A percentile compares a stretch with the other conserved stretches of the same genome.
Evolutionary conservation across 257 asterid species (phyloP).

Genomic region (Nicotiana tomentosiformis): DNA sequence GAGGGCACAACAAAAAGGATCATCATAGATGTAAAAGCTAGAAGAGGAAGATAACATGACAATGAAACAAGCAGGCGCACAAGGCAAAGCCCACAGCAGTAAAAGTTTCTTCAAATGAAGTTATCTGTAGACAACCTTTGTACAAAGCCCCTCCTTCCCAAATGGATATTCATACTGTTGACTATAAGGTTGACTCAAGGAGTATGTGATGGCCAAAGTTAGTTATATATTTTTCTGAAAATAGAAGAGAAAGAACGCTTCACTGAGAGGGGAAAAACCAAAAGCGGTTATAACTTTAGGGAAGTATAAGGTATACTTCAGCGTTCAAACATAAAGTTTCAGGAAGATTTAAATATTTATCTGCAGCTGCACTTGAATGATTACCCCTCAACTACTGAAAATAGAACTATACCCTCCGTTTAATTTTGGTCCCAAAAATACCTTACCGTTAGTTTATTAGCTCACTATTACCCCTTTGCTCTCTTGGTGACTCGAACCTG

Average conservation of each 20-base stretch:
- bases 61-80: background rate
- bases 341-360: background rate
- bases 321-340: background rate
- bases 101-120: background rate
- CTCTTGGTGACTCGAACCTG: no score
- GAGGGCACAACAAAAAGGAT: background rate
- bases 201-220: background rate
- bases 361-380: background rate
- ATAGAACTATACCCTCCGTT: no score
- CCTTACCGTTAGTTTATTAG: no score
- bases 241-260: background rate
- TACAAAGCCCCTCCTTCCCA: background rate
- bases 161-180: background rate
- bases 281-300: background rate
- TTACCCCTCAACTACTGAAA: no score
- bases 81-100: background rate
- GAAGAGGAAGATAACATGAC: background rate
- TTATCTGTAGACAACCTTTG: background rate
- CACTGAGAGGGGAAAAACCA: background rate
- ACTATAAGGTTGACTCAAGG: background rate
- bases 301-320: background rate
- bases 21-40: background rate
- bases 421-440: no score
- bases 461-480: no score
- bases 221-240: background rate